phyloP scores from a whole-genome alignment of 2,329 filamentous ascomycete species.

The Pyrenochaeta sp. region DNA sequence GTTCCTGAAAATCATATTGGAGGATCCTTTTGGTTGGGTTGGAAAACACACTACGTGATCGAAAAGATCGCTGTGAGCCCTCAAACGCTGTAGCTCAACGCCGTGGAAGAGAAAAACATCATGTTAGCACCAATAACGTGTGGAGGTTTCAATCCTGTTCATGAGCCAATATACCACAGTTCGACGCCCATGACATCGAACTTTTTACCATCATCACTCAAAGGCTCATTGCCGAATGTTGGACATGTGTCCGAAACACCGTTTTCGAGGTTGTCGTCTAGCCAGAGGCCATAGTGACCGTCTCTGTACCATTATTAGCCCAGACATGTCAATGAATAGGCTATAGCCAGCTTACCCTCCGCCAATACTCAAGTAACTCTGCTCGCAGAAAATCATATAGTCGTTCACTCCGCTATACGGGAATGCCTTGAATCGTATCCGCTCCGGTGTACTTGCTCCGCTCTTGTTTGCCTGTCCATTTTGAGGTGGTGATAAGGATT shows the following conservation, averaged over 20 bases:
- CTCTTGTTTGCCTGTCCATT: slow-evolving; percentile 35
- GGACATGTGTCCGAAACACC: slow-evolving; percentile 85
- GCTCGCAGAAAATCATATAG: slow-evolving; percentile 94
- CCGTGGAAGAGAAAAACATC: neutral
- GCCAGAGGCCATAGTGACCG: slow-evolving; percentile 91
- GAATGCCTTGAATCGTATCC: slow-evolving; percentile 95
- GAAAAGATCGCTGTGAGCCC: neutral
- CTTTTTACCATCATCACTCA: slow-evolving; percentile 92
- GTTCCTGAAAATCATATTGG: neutral
- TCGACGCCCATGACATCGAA: slow-evolving; percentile 93
- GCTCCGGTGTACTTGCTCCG: slow-evolving; percentile 69
- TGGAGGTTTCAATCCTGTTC: slow-evolving; percentile 1
- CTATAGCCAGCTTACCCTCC: slow-evolving; percentile 65
- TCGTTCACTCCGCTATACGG: slow-evolving; percentile 96
- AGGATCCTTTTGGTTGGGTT: neutral
- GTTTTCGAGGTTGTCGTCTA: slow-evolving; percentile 83
- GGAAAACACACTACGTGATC: neutral
- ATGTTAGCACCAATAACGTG: neutral
- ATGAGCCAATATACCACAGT: slow-evolving; percentile 83
- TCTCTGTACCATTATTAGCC: slow-evolving; percentile 58
- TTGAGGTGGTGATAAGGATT: slow-evolving; percentile 38
- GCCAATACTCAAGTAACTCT: slow-evolving; percentile 83
- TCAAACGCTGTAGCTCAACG: neutral
- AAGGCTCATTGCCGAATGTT: slow-evolving; percentile 92
- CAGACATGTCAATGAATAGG: neutral